A percentile compares a stretch with the other conserved stretches of the same genome.
phyloP scores from a whole-genome alignment of 2,329 filamentous ascomycete species.

The Diaporthe caulivora region DNA sequence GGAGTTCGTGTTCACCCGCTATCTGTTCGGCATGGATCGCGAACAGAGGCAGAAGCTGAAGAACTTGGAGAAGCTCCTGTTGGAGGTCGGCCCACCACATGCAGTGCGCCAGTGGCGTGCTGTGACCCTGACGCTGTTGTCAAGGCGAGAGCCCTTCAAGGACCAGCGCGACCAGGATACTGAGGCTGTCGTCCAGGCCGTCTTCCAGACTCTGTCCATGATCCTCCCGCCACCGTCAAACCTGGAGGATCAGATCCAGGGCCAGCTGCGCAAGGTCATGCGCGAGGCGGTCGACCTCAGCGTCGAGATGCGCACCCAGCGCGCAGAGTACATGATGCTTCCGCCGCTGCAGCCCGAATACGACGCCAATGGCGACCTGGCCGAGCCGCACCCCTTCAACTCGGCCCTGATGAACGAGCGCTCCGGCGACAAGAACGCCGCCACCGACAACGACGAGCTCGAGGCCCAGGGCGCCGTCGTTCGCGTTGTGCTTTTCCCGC shows the following conservation, averaged over 20 bases:
- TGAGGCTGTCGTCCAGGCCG: slow-evolving; percentile 93
- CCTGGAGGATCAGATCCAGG: slow-evolving; percentile 82
- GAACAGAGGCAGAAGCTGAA: slow-evolving; percentile 99
- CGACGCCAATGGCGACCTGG: slow-evolving; percentile 90
- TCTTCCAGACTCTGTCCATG: slow-evolving; percentile 85
- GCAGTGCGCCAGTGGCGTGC: slow-evolving; percentile 99
- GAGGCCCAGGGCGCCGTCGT: slow-evolving; percentile 83
- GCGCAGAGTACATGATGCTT: slow-evolving; percentile 98
- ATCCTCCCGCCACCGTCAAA: slow-evolving; percentile 89
- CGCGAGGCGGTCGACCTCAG: slow-evolving; percentile 89
- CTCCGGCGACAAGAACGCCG: slow-evolving; percentile 68
- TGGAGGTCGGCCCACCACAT: slow-evolving; percentile 85
- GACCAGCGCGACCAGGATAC: slow-evolving; percentile 89
- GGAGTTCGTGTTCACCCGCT: slow-evolving; percentile 98
- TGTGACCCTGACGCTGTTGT: slow-evolving; percentile 90
- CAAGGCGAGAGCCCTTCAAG: slow-evolving; percentile 83
- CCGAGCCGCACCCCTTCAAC: slow-evolving; percentile 91
- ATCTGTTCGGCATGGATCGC: slow-evolving; percentile 98
- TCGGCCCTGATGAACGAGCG: slow-evolving; percentile 93
- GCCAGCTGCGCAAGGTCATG: slow-evolving; percentile 89
- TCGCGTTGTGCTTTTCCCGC: slow-evolving; percentile 92
- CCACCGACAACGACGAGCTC: slow-evolving; percentile 78
- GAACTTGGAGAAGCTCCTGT: slow-evolving; percentile 89
- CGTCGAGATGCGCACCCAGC: slow-evolving; percentile 96
- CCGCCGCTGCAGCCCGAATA: slow-evolving; percentile 95